Conservation (phyloP, 202 grass and related monocot species). For the Saccharum hybrid region DNA sequence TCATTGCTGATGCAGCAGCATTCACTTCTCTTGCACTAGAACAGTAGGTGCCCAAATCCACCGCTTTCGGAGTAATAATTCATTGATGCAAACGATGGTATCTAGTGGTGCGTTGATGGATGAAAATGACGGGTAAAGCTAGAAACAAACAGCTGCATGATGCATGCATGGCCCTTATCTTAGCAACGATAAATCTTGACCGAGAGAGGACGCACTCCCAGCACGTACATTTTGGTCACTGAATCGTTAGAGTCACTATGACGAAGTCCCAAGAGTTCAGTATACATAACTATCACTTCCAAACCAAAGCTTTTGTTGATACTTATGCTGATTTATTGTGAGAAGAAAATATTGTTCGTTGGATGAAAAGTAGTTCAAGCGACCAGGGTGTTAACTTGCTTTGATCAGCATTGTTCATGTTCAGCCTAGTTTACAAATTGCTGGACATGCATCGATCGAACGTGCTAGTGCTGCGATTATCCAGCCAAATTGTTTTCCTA, state of each 20-base stretch:
- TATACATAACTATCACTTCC: background rate
- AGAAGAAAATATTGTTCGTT: no score
- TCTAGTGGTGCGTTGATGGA: background rate
- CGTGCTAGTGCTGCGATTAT: background rate
- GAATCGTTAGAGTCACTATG: background rate
- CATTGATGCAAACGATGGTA: background rate
- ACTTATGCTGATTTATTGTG: no score
- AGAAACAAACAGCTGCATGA: conserved; percentile 29
- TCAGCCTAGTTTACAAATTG: background rate
- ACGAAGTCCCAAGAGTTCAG: background rate
- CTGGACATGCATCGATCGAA: background rate
- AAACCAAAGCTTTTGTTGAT: background rate
- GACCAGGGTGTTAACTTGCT: no score
- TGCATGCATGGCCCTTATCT: background rate
- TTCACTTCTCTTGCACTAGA: conserved; percentile 37
- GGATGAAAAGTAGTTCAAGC: no score
- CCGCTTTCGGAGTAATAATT: background rate
- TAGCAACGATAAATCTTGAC: conserved; percentile 14
- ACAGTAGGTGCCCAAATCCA: conserved; percentile 27
- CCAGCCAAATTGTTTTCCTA: background rate
- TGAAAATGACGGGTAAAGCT: conserved; percentile 17
- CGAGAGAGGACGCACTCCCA: background rate
- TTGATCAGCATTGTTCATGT: background rate
- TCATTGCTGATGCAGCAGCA: conserved; percentile 35
- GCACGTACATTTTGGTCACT: background rate